These are phyloP conservation scores for Mortierella sp. DNA, from an alignment of 371 early-diverging fungal genomes.

Conservation along the genomic window DNA sequence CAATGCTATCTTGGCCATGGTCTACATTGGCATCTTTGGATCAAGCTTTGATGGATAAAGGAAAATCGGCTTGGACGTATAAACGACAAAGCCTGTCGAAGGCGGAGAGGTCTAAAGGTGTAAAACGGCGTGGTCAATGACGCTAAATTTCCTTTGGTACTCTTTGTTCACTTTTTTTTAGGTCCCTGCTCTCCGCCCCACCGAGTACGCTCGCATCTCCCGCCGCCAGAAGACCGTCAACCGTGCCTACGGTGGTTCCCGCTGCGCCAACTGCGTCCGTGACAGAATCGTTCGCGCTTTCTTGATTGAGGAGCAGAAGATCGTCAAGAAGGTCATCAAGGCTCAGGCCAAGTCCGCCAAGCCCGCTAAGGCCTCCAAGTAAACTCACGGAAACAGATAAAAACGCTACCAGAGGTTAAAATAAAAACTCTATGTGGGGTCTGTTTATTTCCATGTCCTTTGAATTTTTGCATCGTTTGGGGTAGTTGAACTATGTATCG, in stretches of 20 bases:
- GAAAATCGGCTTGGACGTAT: too few species aligned
- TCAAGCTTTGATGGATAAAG: too few species aligned
- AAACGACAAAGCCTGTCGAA: too few species aligned
- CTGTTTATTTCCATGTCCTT: not conserved
- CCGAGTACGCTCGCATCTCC: constrained; percentile 89
- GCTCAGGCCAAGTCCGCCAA: constrained; percentile 48
- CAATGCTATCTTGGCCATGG: too few species aligned
- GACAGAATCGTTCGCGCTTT: constrained; percentile 97
- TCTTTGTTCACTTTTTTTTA: constrained; percentile 26
- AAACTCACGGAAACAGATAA: constrained; percentile 7
- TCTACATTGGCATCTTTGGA: too few species aligned
- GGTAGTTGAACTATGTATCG: too few species aligned
- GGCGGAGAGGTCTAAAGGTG: too few species aligned
- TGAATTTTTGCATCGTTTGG: not conserved
- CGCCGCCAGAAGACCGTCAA: constrained; percentile 94
- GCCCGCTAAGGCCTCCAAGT: constrained; percentile 38
- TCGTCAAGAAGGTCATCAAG: constrained; percentile 60
- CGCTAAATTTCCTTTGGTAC: not conserved
- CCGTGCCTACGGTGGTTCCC: constrained; percentile 91
- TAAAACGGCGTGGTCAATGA: not conserved
- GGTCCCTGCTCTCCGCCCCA: constrained; percentile 94
- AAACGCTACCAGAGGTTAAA: constrained; percentile 6
- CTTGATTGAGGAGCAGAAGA: constrained; percentile 99
- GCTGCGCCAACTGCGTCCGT: constrained; percentile 83
- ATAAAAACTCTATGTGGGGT: constrained; percentile 16